Evolutionary conservation across 163 green algal genomes (phyloP).

Genomic region (Scenedesmus sp.): DNA sequence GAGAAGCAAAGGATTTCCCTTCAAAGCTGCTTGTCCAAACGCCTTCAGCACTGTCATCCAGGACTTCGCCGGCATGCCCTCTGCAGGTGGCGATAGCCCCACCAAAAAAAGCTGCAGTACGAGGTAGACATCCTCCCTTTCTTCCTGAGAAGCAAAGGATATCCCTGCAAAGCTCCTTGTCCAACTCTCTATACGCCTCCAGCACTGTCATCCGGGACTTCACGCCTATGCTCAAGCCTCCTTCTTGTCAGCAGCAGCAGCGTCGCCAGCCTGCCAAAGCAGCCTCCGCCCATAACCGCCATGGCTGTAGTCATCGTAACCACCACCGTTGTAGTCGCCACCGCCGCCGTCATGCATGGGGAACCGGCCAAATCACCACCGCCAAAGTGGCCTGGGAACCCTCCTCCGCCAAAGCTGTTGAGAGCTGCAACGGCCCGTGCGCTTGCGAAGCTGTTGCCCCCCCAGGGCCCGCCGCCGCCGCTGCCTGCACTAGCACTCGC

Average conservation of each 20-base stretch:
- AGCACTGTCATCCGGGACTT: background rate
- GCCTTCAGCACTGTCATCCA: too few relatives aligned
- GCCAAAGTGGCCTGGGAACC: background rate
- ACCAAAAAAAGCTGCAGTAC: background rate
- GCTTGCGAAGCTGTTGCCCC: background rate
- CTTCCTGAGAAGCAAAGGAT: background rate
- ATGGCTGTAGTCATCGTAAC: background rate
- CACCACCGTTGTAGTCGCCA: background rate
- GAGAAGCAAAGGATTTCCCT: too few relatives aligned
- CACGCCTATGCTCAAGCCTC: background rate
- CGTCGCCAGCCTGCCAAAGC: background rate
- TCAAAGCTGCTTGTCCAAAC: too few relatives aligned
- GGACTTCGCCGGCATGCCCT: too few relatives aligned
- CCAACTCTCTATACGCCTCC: background rate
- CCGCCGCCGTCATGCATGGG: background rate
- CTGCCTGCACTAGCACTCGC: background rate
- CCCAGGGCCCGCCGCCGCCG: background rate
- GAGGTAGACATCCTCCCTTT: background rate
- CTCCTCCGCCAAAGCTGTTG: background rate
- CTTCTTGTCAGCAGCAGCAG: slow-evolving; percentile 9
- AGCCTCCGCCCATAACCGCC: background rate
- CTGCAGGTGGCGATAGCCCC: too few relatives aligned
- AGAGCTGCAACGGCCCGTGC: background rate
- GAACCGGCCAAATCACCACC: background rate
- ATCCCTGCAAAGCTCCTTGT: too few relatives aligned